Percentiles rank a stretch among this genome's conserved stretches.
Conservation (phyloP, 768 basidiomycete species). For the Sarcomyxa edulis region DNA sequence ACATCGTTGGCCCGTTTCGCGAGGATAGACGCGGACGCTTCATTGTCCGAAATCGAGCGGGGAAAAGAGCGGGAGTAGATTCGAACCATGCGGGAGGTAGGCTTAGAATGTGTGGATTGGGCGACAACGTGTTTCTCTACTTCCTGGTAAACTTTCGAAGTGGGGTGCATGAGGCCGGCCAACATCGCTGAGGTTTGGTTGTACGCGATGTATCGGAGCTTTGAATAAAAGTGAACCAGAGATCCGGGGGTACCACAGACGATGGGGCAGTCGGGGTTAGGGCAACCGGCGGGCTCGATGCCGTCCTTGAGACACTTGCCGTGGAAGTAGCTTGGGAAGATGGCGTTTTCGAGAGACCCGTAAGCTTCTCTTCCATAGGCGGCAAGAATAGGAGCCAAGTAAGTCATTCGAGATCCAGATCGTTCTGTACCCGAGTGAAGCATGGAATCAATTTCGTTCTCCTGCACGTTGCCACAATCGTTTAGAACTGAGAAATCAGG, state of each 20-base stretch:
- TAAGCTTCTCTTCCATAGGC: slow-evolving; percentile 43
- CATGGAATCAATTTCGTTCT: too few relatives aligned
- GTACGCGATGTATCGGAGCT: slow-evolving; percentile 44
- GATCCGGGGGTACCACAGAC: slow-evolving; percentile 83
- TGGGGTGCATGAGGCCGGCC: slow-evolving; percentile 26
- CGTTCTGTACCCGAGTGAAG: too few relatives aligned
- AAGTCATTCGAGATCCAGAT: slow-evolving; percentile 10
- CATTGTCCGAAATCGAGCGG: not conserved
- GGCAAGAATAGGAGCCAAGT: slow-evolving; percentile 41
- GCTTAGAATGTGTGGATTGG: slow-evolving; percentile 15
- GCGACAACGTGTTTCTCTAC: slow-evolving; percentile 36
- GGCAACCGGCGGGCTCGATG: slow-evolving; percentile 63
- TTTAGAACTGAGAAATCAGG: too few relatives aligned
- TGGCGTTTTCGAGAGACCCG: slow-evolving; percentile 40
- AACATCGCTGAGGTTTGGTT: slow-evolving; percentile 32
- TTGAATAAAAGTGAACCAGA: slow-evolving; percentile 60
- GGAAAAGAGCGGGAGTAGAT: not conserved
- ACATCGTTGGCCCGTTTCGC: too few relatives aligned
- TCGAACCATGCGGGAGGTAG: not conserved
- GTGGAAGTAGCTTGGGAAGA: slow-evolving; percentile 71
- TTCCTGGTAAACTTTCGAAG: slow-evolving; percentile 34
- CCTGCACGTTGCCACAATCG: too few relatives aligned
- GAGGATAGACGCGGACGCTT: slow-evolving; percentile 7
- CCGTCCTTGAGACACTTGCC: slow-evolving; percentile 65
- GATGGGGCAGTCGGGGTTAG: slow-evolving; percentile 74